Evolutionary conservation across 1,284 basidiomycete genomes (phyloP).

Genomic region (Apiotrichum siamense): DNA sequence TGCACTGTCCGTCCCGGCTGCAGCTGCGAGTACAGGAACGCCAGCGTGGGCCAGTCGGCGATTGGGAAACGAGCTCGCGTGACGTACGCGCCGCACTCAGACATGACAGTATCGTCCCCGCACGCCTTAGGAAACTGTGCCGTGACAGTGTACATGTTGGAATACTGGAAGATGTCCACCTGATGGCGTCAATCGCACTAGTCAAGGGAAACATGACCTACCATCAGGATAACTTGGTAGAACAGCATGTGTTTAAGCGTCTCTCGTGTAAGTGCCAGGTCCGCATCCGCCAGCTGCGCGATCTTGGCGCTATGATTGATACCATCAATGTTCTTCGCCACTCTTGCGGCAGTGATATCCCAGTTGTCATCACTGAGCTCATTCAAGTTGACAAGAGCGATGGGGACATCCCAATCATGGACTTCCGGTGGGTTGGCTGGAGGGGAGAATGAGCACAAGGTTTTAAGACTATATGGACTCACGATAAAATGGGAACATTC

Average conservation of each 20-base stretch:
- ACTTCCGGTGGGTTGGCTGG: constrained; percentile 76
- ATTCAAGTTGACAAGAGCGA: constrained; percentile 76
- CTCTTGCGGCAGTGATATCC: constrained; percentile 87
- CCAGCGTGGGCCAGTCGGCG: constrained; percentile 70
- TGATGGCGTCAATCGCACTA: constrained; percentile 8
- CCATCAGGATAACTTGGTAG: constrained; percentile 89
- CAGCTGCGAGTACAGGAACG: constrained; percentile 80
- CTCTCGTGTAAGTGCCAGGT: constrained; percentile 72
- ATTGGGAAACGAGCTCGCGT: constrained; percentile 57
- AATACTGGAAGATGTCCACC: constrained; percentile 93
- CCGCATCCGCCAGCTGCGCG: constrained; percentile 85
- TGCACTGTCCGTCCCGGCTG: constrained; percentile 74
- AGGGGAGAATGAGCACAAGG: neutral
- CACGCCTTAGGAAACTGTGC: constrained; percentile 79
- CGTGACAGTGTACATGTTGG: constrained; percentile 92
- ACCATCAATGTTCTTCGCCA: constrained; percentile 49
- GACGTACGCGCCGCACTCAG: constrained; percentile 85
- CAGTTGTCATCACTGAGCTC: constrained; percentile 82
- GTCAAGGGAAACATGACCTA: too few relatives aligned
- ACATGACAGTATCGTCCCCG: constrained; percentile 69
- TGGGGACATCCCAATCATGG: constrained; percentile 91
- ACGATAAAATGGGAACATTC: constrained; percentile 90
- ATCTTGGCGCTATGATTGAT: constrained; percentile 61
- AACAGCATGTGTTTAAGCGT: constrained; percentile 93
- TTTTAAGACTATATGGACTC: constrained; percentile 11